Conservation (phyloP, 805 yeast genomes). For the Candida saitoana region DNA sequence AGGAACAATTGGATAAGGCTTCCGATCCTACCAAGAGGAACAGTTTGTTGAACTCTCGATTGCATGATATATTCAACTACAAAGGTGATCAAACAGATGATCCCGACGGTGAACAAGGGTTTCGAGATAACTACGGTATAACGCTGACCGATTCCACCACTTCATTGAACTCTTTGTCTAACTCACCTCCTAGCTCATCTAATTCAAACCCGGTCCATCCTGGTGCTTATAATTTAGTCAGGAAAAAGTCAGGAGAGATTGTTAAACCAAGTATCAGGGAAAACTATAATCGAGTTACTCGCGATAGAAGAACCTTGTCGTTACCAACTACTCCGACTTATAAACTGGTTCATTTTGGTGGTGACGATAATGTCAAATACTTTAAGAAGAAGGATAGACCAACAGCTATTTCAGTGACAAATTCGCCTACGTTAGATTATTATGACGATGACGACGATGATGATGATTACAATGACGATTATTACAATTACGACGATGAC, state of each 20-base stretch:
- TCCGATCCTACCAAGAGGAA: constrained; percentile 27
- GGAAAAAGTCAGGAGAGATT: constrained; percentile 86
- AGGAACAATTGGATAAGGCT: constrained; percentile 27
- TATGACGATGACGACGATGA: constrained; percentile 12
- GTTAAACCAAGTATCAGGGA: constrained; percentile 70
- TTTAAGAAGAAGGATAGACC: constrained; percentile 75
- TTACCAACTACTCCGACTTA: constrained; percentile 52
- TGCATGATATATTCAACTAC: constrained; percentile 4
- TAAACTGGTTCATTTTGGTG: constrained; percentile 77
- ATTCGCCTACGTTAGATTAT: constrained; percentile 46
- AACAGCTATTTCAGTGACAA: constrained; percentile 63
- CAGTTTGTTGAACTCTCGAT: constrained; percentile 21
- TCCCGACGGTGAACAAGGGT: neutral
- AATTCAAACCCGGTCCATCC: constrained; percentile 6
- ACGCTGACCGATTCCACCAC: neutral
- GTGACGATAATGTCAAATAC: constrained; percentile 62
- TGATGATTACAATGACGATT: constrained; percentile 15
- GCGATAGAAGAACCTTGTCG: constrained; percentile 29
- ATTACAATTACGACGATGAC: constrained; percentile 12
- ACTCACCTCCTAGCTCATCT: constrained; percentile 6
- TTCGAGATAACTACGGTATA: neutral
- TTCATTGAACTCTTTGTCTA: constrained; percentile 3
- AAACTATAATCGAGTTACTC: constrained; percentile 28
- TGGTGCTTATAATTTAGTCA: constrained; percentile 41
- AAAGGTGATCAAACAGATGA: neutral